Base-by-base conservation (phyloP, 2,329 filamentous ascomycete genomes). In the Trichoderma lentiforme region DNA sequence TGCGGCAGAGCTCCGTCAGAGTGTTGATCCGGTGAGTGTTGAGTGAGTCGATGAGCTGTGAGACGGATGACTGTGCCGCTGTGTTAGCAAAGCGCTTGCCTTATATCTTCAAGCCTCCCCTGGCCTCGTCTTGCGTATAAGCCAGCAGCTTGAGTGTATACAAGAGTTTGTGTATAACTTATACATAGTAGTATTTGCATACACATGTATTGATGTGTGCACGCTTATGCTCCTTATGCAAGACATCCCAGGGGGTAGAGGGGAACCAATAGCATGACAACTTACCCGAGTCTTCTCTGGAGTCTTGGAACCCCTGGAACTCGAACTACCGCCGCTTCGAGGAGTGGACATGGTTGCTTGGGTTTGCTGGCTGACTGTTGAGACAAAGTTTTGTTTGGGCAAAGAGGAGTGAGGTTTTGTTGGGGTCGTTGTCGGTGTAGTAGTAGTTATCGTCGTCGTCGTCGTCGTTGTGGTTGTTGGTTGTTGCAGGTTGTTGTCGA, bases 21-120 rank as follows among this genome's bases (percentile, higher is more conserved):
- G 92, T 93, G 78, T 93, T 94, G 79, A 93, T 84, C n/a, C 88
- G 88, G 76, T 92, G 91, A 0, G 88, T 89, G 57, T 84, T 84
- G 26, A 94, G 85, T 0, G 90, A 89, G 28, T 89, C 84, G 74
- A 93, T 88, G 73, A 92, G 85, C 73, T 90, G 86, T 56, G 80
- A 80, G 58, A 73, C 34, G 11, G 74, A 67, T 9, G 61, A 21
- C 70, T 71, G 14, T 26, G 15, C 36, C 8, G 18, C 21, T 9
- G 47, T 66, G 36, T 66, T 61, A 61, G 56, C 39, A 51, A 11
- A n/a, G 18, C n/a, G 15, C 39, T 43, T 39, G 51, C 63, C 18
- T 56, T 56, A 1, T 4, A n/a, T 15, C 43, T 1, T 53, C 30
- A n/a, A 9, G 18, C 18, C 8, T 36, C 21, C 21, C 9, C 18